A percentile compares a stretch with the other conserved stretches of the same genome.
phyloP scores from a whole-genome alignment of 2,329 filamentous ascomycete species.

The Aureobasidium sp. region DNA sequence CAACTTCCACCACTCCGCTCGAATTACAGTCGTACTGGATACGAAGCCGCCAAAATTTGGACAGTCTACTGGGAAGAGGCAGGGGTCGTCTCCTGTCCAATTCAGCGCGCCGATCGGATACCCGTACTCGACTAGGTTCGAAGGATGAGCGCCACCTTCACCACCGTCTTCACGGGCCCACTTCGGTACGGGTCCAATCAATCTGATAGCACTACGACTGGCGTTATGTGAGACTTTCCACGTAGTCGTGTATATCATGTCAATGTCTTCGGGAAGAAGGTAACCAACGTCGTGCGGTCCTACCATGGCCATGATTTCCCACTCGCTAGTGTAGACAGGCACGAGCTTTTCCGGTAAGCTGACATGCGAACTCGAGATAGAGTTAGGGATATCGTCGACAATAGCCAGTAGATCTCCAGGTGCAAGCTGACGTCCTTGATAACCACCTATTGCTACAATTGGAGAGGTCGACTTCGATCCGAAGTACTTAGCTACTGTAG shows the following conservation, averaged over 20 bases:
- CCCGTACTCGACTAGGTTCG: constrained; percentile 48
- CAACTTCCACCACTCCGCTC: constrained; percentile 54
- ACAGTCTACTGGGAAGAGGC: constrained; percentile 53
- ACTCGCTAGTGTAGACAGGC: constrained; percentile 44
- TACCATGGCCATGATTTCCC: constrained; percentile 49
- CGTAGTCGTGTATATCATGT: constrained; percentile 50
- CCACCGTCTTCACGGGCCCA: constrained; percentile 56
- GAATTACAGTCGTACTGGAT: constrained; percentile 49
- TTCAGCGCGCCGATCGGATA: constrained; percentile 54
- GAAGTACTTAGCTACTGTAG: constrained; percentile 49
- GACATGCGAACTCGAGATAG: constrained; percentile 24
- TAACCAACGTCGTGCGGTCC: constrained; percentile 53
- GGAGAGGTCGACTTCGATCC: constrained; percentile 54
- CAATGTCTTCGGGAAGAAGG: constrained; percentile 45
- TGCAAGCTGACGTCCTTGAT: constrained; percentile 51
- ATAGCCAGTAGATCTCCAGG: constrained; percentile 49
- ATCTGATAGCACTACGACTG: constrained; percentile 52
- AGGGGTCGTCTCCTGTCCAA: constrained; percentile 55
- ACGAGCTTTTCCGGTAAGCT: constrained; percentile 40
- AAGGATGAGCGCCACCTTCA: constrained; percentile 56
- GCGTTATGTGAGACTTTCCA: constrained; percentile 58
- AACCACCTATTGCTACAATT: constrained; percentile 51
- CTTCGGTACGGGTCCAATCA: constrained; percentile 51
- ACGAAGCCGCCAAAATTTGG: constrained; percentile 58
- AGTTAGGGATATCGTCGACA: constrained; percentile 32